phyloP scores from a whole-genome alignment of 2,329 filamentous ascomycete species.

The Tolypocladium guangdongense region DNA sequence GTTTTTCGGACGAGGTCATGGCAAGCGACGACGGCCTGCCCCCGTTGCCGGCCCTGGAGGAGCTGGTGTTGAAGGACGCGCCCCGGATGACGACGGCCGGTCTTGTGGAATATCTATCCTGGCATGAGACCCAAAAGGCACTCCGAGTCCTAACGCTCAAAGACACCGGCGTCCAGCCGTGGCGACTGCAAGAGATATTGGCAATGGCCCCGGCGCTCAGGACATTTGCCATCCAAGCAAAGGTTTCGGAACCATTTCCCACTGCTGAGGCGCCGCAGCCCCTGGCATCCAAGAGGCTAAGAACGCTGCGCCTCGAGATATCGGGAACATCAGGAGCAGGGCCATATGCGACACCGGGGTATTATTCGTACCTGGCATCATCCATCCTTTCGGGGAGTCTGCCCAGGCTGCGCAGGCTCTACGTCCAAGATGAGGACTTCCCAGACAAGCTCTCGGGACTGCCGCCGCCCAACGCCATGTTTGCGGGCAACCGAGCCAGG shows the following conservation, averaged over 20 bases:
- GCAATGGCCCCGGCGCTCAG: conserved; percentile 44
- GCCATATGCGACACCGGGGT: conserved; percentile 48
- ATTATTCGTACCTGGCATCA: conserved; percentile 79
- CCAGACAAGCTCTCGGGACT: conserved; percentile 65
- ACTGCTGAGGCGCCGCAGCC: conserved; percentile 40
- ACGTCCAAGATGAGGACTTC: conserved; percentile 77
- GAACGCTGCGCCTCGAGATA: conserved; percentile 75
- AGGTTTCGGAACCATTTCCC: conserved; percentile 39
- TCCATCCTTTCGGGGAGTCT: conserved; percentile 69
- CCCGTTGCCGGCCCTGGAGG: conserved; percentile 62
- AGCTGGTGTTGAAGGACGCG: conserved; percentile 60
- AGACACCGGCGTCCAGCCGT: conserved; percentile 57
- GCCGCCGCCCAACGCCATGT: conserved; percentile 47
- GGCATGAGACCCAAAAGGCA: conserved; percentile 44
- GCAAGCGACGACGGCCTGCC: conserved; percentile 53
- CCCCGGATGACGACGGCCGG: conserved; percentile 63
- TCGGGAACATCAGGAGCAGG: conserved; percentile 46
- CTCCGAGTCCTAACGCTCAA: conserved; percentile 61
- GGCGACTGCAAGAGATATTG: conserved; percentile 50
- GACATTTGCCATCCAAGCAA: conserved; percentile 43
- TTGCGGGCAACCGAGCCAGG: conserved; percentile 16
- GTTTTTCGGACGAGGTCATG: conserved; percentile 71
- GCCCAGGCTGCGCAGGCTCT: conserved; percentile 63
- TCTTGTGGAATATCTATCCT: conserved; percentile 55
- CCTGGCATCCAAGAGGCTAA: conserved; percentile 57